Base-by-base conservation (phyloP, 306 rosid genomes). In the Vigna angularis region DNA sequence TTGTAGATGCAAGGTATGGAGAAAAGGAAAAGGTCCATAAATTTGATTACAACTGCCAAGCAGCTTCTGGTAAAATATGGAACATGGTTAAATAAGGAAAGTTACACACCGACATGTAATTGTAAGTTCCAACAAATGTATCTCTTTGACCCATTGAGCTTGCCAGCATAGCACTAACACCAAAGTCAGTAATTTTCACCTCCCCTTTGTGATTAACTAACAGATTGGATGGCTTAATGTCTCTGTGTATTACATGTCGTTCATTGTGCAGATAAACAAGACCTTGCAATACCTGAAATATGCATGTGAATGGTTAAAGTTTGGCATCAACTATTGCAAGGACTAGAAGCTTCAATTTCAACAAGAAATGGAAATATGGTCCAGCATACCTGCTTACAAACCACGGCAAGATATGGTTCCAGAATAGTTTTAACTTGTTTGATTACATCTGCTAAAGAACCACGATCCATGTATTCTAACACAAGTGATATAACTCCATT, bases 351-450 rank as follows among this genome's bases (percentile, higher is more conserved):
- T 63, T 6, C 16, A 38, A 71, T 44, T 65, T 75, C 73, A 78
- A 28, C 59, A 34, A 79, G 59, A 56, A 61, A 79, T 30, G 36
- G 24, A 73, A 51, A 22, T 42, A 64, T 56, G 65, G 65, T 48
- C 66, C 7, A 56, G 15, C 36, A n/a, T 55, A 96, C 99, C 99
- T 96, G 97, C 80, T 96, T 93, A 86, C 99, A 96, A 56, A 88
- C 94, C 53, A 96, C 94, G 50, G 99, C 99, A 79, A 96, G 99
- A 91, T 95, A 95, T 69, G 99, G 99, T 78, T 95, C 99, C 66
- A 95, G 93, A 87, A 95, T 93, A 48, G 99, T 95, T 79, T 91
- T 93, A 67, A 95, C 93, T 84, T 95, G 98, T 84, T 85, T 85
- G 73, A 91, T 87, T 24, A 95, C 85, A 63, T 95, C 99, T 28